Evolutionary conservation across 164 flowering plant genomes (phyloP), one percentile per base, ranked within the genome.

Genomic region (Piper longum): DNA sequence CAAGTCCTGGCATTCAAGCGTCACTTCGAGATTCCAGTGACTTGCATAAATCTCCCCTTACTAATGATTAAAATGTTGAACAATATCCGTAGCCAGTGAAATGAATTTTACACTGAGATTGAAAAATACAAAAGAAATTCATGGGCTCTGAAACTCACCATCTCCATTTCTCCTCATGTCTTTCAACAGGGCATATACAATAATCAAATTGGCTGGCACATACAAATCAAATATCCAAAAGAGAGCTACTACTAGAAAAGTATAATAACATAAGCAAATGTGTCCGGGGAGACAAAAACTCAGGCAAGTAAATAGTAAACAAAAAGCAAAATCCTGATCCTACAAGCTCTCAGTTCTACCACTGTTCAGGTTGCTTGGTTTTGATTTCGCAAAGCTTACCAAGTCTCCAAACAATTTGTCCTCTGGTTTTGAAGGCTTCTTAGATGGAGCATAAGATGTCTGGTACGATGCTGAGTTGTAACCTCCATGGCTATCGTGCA

Each of bases 361-460:
- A 19, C 81, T 76, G 51, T 77, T 64, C 14, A 87, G 36, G 63
- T 82, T 86, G 16, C 69, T 65, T 0, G 90, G 70, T 70, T 89
- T 92, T 61, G 83, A 64, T 64, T 88, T 93, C 5, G 96, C 80
- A 67, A 93, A 80, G 71, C 82, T 82, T 16, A 93, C 97, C 13
- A 93, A 92, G 69, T 93, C 99, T 16, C 97, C 99, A 74, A 93
- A 93, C 44, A 93, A 74, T 77, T 85, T 93, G 65, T 93, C 97
- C 78, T 88, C 95, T 48, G 92, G 88, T 69, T 82, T 93, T 41
- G 82, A 58, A 42, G 89, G 88, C 79, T 72, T 87, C 45, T 57
- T 77, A 4, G 89, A 75, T 4, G 87, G 83, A 54, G 75, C 62
- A 52, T 78, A 84, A 0, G 82, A 74, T 13, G 86, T 76, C 62